Conservation (phyloP, 495 filamentous ascomycete genomes). For the Trichocladium uniseriatum region DNA sequence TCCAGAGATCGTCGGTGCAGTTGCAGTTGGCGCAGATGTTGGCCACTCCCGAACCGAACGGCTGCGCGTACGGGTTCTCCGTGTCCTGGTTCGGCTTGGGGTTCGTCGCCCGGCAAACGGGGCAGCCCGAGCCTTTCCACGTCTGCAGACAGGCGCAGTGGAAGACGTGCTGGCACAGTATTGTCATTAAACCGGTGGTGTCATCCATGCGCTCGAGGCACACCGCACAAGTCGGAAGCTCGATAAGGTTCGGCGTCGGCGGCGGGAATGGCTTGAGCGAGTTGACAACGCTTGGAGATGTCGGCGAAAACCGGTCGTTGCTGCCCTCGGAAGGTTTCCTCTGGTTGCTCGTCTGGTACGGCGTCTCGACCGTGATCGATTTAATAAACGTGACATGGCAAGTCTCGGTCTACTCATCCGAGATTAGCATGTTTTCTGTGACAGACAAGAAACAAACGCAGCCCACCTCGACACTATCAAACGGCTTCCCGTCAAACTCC, state of each 20-base stretch:
- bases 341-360: constrained; percentile 28
- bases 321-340: constrained; percentile 56
- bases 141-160: constrained; percentile 95
- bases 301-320: constrained; percentile 55
- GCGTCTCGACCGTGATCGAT: constrained; percentile 59
- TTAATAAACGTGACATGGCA: constrained; percentile 96
- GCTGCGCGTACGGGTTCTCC: constrained; percentile 36
- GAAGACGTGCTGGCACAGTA: constrained; percentile 96
- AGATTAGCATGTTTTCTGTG: constrained; percentile 1
- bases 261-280: constrained; percentile 78
- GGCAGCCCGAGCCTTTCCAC: constrained; percentile 89
- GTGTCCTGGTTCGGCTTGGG: constrained; percentile 22
- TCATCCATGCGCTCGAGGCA: constrained; percentile 98
- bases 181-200: constrained; percentile 86
- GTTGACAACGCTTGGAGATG: constrained; percentile 37
- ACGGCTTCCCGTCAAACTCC: constrained; percentile 89
- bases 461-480: constrained; percentile 86
- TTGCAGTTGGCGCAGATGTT: constrained; percentile 65
- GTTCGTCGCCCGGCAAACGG: constrained; percentile 83
- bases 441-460: background rate
- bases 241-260: constrained; percentile 79
- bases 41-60: constrained; percentile 40
- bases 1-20: constrained; percentile 78
- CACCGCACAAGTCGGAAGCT: constrained; percentile 92
- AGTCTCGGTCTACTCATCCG: constrained; percentile 66